A percentile compares a stretch with the other conserved stretches of the same genome.
These are phyloP conservation scores for Fusarium subtropicale DNA, from an alignment of 2,329 filamentous ascomycete genomes.

Conservation along the genomic window DNA sequence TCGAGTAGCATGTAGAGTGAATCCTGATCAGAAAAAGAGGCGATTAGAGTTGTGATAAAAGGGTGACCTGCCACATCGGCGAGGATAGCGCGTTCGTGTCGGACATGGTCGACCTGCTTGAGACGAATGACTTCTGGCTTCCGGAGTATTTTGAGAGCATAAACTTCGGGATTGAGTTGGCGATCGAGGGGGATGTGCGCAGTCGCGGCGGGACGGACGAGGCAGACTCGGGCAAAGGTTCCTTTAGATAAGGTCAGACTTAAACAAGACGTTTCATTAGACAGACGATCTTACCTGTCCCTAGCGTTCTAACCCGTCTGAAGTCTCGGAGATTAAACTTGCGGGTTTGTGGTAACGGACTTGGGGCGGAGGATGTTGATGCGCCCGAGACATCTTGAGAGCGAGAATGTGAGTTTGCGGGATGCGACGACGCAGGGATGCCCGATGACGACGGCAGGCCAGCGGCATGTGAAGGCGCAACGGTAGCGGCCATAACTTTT, in stretches of 20 bases:
- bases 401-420: conserved; percentile 29
- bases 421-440: conserved; percentile 40
- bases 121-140: conserved; percentile 80
- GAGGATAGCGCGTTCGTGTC: conserved; percentile 83
- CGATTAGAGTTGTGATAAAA: conserved; percentile 83
- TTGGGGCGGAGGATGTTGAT: conserved; percentile 25
- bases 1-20: conserved; percentile 86
- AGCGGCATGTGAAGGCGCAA: conserved; percentile 49
- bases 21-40: conserved; percentile 82
- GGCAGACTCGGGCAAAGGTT: conserved; percentile 85
- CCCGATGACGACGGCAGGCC: conserved; percentile 43
- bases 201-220: conserved; percentile 74
- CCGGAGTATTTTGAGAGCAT: conserved; percentile 82
- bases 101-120: conserved; percentile 88
- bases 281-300: conserved; percentile 68
- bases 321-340: conserved; percentile 67
- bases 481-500: conserved; percentile 49
- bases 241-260: conserved; percentile 56
- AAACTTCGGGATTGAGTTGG: conserved; percentile 65
- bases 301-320: conserved; percentile 78
- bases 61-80: conserved; percentile 82
- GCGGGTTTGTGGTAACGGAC: conserved; percentile 46
- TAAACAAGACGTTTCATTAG: not conserved
- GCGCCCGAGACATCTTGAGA: conserved; percentile 34
- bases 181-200: conserved; percentile 54